Evolutionary conservation across 1,284 basidiomycete species (phyloP).

Genomic region (Melampsora larici-populina): DNA sequence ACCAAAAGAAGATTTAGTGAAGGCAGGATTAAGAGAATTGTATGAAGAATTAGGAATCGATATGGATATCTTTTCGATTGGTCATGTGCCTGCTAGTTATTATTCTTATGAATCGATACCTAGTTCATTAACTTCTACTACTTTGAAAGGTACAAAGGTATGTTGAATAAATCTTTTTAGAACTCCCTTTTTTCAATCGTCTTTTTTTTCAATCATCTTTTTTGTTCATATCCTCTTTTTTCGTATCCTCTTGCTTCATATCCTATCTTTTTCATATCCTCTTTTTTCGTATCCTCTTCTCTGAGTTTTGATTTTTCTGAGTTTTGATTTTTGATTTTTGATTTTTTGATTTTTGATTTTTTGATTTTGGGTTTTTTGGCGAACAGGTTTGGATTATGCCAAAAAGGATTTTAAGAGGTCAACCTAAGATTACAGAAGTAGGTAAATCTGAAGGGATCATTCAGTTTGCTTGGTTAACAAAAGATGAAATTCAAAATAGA

Average conservation of each 20-base stretch:
- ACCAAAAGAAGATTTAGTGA: too few species aligned
- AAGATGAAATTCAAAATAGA: constrained; percentile 18
- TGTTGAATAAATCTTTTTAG: neutral
- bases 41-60: constrained; percentile 2
- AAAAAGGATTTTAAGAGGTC: constrained; percentile 17
- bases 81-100: constrained; percentile 14
- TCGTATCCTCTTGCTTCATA: too few species aligned
- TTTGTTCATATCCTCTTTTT: too few species aligned
- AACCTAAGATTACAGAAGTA: neutral
- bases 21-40: neutral
- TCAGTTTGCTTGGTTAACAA: constrained; percentile 26
- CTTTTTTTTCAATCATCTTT: too few species aligned
- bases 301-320: neutral
- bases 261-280: too few species aligned
- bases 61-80: constrained; percentile 33
- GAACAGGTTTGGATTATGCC: constrained; percentile 39
- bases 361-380: neutral
- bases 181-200: too few species aligned
- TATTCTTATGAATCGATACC: constrained; percentile 5
- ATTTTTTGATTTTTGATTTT: neutral
- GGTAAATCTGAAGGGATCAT: neutral
- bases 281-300: too few species aligned
- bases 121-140: neutral
- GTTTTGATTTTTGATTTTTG: neutral
- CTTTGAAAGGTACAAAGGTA: neutral